Evolutionary conservation across 257 asterid genomes (phyloP), one percentile per base, ranked within the genome.

Genomic region (Ilex asprella): DNA sequence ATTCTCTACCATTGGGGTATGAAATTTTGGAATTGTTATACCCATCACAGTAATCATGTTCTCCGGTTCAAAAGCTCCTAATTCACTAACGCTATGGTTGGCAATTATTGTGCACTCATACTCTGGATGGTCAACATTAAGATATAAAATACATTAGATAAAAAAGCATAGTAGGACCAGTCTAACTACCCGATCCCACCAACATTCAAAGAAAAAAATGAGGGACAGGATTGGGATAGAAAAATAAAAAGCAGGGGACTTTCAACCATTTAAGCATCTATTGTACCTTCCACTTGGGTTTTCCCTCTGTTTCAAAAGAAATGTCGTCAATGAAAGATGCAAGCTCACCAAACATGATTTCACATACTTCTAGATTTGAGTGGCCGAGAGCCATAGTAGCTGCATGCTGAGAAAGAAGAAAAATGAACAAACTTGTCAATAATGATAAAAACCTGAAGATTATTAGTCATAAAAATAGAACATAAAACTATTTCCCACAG

Each of bases 331-430:
- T 84, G 83, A 89, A 93, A 65, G 97, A 86, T 6, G 97, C 78
- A 73, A 93, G 99, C 79, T 93, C 97, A 39, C 96, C 84, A 80
- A 89, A 93, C 99, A 93, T 93, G 67, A 87, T 78, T 78, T 93
- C 99, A 32, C 99, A 89, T 74, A 93, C 81, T 77, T 84, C 97
- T 68, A 89, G 88, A 81, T 93, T 97, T 12, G 95, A 93, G 80
- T 86, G 99, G 29, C 99, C 99, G 68, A 93, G 94, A n/a, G 99
- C 96, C 99, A 84, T 87, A 59, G 99, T 89, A 62, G 96, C 97
- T 57, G 94, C 90, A 78, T 93, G 91, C 99, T 93, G 92, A 64
- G 56, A 57, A 56, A 58, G 56, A 59, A 30, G 32, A 6, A 49
- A 55, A 74, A 11, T 32, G 41, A 35, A 35, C 41, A 3, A 8